Base-by-base conservation (phyloP, 257 asterid genomes). In the Lycium ferocissimum region DNA sequence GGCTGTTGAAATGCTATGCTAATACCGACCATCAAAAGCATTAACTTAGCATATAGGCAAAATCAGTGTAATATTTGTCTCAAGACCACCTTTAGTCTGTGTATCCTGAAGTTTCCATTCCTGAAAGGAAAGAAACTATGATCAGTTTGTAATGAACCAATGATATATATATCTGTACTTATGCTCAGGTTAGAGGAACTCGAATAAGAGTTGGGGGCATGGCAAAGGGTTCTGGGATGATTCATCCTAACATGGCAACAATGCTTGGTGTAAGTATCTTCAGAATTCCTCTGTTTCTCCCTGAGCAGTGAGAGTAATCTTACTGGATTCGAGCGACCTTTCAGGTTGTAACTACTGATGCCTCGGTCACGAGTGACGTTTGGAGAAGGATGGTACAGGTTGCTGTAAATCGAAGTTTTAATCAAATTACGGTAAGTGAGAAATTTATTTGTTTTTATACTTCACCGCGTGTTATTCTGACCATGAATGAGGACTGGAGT, bases 191-290 rank as follows among this genome's bases (percentile, higher is more conserved):
- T 49, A 95, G 97, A 86, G 97, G 96, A 80, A 87, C 88, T 57
- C 89, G 70, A 80, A 85, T 95, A 66, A 90, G 94, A 88, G 85
- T 95, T 84, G 98, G 98, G 79, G 98, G 99, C 81, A 97, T 95
- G 98, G 98, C 98, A 61, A 96, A 96, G 88, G 98, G 99, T 53
- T 96, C 99, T 76, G 99, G 99, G 40, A 96, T 95, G 98, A 96
- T 96, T 89, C 99, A 95, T 89, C 99, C 99, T 47, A 93, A 96
- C 92, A 96, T 96, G 99, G 99, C 98, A 80, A 96, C 98, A 79
- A 93, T 97, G 99, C 99, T 97, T 80, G 98, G 99, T 86, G 98
- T 97, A 83, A 49, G 93, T 85, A 83, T 91, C 84, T 80, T 79
- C 84, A 71, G 56, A 53, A 26, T 78, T 78, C 33, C 49, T 54